A percentile compares a stretch with the other conserved stretches of the same genome.
Evolutionary conservation across 2,329 filamentous ascomycete genomes (phyloP).

Genomic region (Phyllosticta citribraziliensis): DNA sequence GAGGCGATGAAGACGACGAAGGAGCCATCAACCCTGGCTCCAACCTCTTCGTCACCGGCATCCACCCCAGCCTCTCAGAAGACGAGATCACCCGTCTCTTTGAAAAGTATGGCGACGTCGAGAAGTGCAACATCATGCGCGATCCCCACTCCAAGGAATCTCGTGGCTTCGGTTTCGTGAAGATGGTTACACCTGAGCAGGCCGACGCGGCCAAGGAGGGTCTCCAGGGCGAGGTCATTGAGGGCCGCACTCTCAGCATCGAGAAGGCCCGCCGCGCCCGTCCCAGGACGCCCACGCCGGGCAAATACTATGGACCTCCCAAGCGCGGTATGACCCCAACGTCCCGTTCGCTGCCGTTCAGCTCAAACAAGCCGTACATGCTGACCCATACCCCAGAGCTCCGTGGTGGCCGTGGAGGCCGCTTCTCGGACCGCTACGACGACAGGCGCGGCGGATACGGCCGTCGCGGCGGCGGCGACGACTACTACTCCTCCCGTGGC

Average conservation of each 20-base stretch:
- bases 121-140: slow-evolving; percentile 99
- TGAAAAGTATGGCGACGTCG: slow-evolving; percentile 96
- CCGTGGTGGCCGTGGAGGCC: slow-evolving; percentile 38
- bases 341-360: neutral
- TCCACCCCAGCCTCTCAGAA: slow-evolving; percentile 85
- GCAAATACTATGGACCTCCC: slow-evolving; percentile 97
- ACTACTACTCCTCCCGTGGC: slow-evolving; percentile 37
- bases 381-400: slow-evolving; percentile 29
- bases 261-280: slow-evolving; percentile 96
- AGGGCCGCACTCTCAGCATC: slow-evolving; percentile 92
- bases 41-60: slow-evolving; percentile 97
- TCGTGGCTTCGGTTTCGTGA: slow-evolving; percentile 97
- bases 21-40: slow-evolving; percentile 78
- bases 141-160: slow-evolving; percentile 98
- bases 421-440: slow-evolving; percentile 39
- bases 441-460: slow-evolving; percentile 31
- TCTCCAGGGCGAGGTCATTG: slow-evolving; percentile 87
- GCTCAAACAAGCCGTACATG: slow-evolving; percentile 10
- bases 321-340: slow-evolving; percentile 67
- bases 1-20: slow-evolving; percentile 50
- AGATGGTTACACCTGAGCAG: slow-evolving; percentile 92
- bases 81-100: slow-evolving; percentile 89
- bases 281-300: slow-evolving; percentile 90
- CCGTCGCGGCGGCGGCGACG: slow-evolving; percentile 34
- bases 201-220: slow-evolving; percentile 96